Evolutionary conservation across 306 rosid genomes (phyloP).

Genomic region (Cucurbita pepo): DNA sequence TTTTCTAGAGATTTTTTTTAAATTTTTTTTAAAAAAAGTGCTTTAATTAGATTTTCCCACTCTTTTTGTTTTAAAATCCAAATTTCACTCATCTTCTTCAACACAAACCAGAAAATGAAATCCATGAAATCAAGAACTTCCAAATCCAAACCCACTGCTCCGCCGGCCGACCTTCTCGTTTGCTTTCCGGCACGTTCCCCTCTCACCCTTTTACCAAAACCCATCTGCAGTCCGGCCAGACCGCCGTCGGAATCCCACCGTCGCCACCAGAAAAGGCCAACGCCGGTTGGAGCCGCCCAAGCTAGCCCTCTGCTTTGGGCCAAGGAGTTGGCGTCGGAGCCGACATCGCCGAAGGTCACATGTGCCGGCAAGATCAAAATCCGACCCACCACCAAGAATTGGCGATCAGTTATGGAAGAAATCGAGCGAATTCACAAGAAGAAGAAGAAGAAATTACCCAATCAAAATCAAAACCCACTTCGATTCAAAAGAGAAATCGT

Average conservation of each 20-base stretch:
- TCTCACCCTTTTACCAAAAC: slow-evolving; percentile 58
- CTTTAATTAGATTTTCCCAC: not conserved
- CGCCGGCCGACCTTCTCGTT: slow-evolving; percentile 65
- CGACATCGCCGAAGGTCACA: slow-evolving; percentile 86
- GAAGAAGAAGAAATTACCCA: slow-evolving; percentile 15
- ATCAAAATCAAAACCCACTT: not conserved
- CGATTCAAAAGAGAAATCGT: slow-evolving; percentile 79
- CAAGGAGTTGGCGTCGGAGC: slow-evolving; percentile 49
- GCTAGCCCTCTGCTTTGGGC: slow-evolving; percentile 64
- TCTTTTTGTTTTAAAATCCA: not conserved
- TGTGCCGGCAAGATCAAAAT: slow-evolving; percentile 94
- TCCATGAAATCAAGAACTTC: slow-evolving; percentile 35
- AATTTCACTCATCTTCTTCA: not conserved
- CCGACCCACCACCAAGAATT: slow-evolving; percentile 52
- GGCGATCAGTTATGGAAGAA: slow-evolving; percentile 96
- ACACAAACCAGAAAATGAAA: not conserved
- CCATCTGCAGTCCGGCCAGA: slow-evolving; percentile 77
- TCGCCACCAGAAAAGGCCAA: slow-evolving; percentile 30
- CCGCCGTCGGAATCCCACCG: slow-evolving; percentile 34
- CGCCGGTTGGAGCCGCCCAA: slow-evolving; percentile 18
- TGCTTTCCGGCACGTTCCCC: slow-evolving; percentile 80
- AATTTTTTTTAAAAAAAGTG: too few relatives aligned
- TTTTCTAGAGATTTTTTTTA: not conserved
- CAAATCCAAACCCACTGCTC: slow-evolving; percentile 20
- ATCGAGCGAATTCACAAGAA: slow-evolving; percentile 69